Evolutionary conservation across 495 filamentous ascomycete genomes (phyloP), one percentile per base, ranked within the genome.

Genomic region (Coniosporium apollinis): DNA sequence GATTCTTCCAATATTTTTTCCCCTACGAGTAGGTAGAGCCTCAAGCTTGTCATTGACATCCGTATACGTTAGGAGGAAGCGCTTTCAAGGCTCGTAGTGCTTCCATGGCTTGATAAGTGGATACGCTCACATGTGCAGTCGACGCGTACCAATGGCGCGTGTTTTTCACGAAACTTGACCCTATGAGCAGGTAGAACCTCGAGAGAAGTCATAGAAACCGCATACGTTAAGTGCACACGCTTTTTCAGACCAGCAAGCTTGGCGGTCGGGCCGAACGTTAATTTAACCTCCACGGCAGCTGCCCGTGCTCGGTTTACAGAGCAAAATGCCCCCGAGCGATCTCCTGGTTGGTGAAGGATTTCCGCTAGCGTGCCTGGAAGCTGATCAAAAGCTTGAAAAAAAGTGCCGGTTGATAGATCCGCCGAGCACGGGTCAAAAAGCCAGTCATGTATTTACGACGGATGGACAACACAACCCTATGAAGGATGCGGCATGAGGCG

Each of bases 151-250:
- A 13, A 8, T 13, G 24, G 24, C 9, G 13, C 13, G 2, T 8
- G 1, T 26, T 13, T 13, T 8, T 9, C 24, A n/a, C n/a, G n/a
- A n/a, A n/a, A n/a, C n/a, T 26, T 8, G 13, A 9, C 24, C 24
- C 24, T 26, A 26, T 9, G 9, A 26, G 24, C 24, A 26, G 24
- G 24, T 26, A 9, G 24, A 26, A 13, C 24, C 24, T 26, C 24
- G 13, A 8, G 24, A 9, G 24, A 9, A 13, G 24, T 26, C 24
- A 26, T 28, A 9, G 33, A 18, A 19, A 34, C 41, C 39, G 41
- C 44, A 37, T 48, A 48, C 33, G 41, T 43, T 38, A 44, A 44
- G 41, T 44, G 29, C 41, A 48, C 41, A 44, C 45, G 45, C 40
- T 39, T 28, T 33, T 34, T 20, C 2, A 19, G 15, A 9, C 33